These are phyloP conservation scores for Acorus calamus DNA, from an alignment of 106 monocot species.

Conservation along the genomic window DNA sequence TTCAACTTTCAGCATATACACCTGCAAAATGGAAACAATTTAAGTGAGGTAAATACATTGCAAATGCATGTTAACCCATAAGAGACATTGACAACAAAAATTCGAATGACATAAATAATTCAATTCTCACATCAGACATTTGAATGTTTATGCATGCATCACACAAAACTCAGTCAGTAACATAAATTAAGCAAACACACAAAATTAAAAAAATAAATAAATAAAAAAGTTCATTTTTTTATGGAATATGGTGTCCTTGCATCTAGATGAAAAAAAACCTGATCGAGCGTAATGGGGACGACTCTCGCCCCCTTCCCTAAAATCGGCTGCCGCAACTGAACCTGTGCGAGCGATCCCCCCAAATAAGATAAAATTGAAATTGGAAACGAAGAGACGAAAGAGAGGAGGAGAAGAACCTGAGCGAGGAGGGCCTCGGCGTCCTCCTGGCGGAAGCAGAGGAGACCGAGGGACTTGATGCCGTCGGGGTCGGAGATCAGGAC, in stretches of 20 bases:
- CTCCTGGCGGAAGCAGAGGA: constrained; percentile 91
- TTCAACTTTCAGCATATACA: constrained; percentile 97
- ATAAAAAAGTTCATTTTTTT: too few species aligned
- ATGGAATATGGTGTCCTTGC: background rate
- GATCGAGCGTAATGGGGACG: constrained; percentile 93
- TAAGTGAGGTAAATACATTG: background rate
- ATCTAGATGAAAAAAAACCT: constrained; percentile 31
- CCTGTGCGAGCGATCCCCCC: constrained; percentile 27
- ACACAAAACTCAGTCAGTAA: too few species aligned
- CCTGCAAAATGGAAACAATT: too few species aligned
- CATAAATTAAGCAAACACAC: too few species aligned
- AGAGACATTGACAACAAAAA: background rate
- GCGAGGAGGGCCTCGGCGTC: constrained; percentile 83
- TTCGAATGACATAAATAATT: background rate
- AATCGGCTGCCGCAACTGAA: constrained; percentile 61
- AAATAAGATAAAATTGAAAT: background rate
- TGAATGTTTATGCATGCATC: too few species aligned
- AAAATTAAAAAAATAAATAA: too few species aligned
- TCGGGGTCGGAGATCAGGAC: constrained; percentile 92
- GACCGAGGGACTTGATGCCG: constrained; percentile 55
- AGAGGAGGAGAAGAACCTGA: constrained; percentile 26
- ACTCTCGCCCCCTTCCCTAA: constrained; percentile 90
- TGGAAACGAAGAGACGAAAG: background rate
- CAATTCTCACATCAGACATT: too few species aligned
- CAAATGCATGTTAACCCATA: constrained; percentile 6